Base-by-base conservation (phyloP, 2,329 filamentous ascomycete genomes). In the Pseudofabraea citricarpa region DNA sequence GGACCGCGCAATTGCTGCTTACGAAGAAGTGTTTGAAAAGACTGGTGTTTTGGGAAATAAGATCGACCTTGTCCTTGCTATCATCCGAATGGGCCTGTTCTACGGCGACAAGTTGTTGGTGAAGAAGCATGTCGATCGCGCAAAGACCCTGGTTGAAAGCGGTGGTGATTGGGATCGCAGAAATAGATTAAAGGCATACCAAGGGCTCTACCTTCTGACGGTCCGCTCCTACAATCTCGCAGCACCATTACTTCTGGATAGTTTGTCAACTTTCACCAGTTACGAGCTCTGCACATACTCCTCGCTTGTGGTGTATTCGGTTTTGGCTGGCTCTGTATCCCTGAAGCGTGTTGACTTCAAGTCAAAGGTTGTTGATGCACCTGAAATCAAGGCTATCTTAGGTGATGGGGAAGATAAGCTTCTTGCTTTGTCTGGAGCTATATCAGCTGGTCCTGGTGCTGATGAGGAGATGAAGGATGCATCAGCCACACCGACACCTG, bases 281-380 rank as follows among this genome's bases (percentile, higher is more conserved):
- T 96, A 96, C 71, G 93, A 98, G 68, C 81, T 98, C 39, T 98
- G 93, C 81, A 91, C 85, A 54, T 98, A 98, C 73, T 95, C 90
- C 46, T 86, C 81, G 48, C 80, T 98, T 19, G 93, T 98, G 40
- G 83, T 96, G 45, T 98, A 97, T 71, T 90, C 93, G 2, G 91
- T 97, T 18, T 82, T 98, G 24, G 90, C 93, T 26, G 93, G 93
- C 46, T 94, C 90, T 6, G 85, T 97, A 19, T 93, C 91, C 36
- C 79, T 98, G 44, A 95, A 96, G 73, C 86, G 93, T 38, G 89
- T 96, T 24, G 93, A 98, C 67, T 98, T 98, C 79, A 98, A 98
- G 75, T 87, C 87, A 53, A 97, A 97, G 74, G 93, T 98, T 20
- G 91, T 98, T 31, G 93, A 98, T 65, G 93, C 93, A 6, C 91